Percentiles rank a stretch among this genome's conserved stretches.
These are phyloP conservation scores for Solanum tarapatanum DNA, from an alignment of 257 asterid genomes.

Conservation along the genomic window DNA sequence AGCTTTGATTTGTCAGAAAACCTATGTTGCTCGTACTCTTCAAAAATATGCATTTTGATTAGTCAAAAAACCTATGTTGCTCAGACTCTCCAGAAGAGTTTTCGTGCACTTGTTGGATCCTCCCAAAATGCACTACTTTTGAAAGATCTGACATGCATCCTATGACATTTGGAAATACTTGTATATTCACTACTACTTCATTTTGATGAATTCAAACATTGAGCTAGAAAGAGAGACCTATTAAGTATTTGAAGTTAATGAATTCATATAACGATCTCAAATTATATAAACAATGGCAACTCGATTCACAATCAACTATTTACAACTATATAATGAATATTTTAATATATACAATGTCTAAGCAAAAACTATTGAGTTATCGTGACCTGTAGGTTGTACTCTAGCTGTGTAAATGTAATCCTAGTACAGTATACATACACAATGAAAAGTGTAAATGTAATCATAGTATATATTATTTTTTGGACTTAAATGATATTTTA, in stretches of 20 bases:
- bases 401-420: background rate
- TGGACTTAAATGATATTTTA: background rate
- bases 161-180: background rate
- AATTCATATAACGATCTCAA: background rate
- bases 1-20: background rate
- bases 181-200: background rate
- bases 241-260: background rate
- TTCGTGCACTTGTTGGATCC: background rate
- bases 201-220: background rate
- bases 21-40: background rate
- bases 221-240: background rate
- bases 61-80: background rate
- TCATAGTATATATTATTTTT: background rate
- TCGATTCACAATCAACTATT: background rate
- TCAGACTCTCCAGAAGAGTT: background rate
- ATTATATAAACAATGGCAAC: background rate
- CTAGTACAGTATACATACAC: no score
- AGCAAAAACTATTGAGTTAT: no score
- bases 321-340: no score
- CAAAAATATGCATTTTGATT: background rate
- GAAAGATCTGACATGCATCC: background rate
- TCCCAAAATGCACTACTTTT: background rate
- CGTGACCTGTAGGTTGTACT: background rate
- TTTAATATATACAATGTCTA: no score
- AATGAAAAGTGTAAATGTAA: background rate